phyloP scores from a whole-genome alignment of 2,329 filamentous ascomycete species.

The Colletotrichum tanaceti region DNA sequence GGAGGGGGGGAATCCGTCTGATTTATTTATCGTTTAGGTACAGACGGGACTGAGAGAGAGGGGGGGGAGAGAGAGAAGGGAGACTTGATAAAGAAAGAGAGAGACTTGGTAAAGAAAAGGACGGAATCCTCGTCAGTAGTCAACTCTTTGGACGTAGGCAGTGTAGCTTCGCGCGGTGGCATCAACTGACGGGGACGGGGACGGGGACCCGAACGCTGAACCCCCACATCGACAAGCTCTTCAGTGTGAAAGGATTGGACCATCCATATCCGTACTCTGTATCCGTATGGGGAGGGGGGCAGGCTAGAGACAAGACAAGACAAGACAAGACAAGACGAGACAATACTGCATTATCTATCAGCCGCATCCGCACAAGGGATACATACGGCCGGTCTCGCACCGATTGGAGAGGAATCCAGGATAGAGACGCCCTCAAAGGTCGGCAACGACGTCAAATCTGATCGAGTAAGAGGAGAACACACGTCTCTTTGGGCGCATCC shows the following conservation, averaged over 20 bases:
- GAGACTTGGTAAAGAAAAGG: constrained; percentile 20
- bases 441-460: constrained; percentile 35
- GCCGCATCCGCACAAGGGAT: constrained; percentile 28
- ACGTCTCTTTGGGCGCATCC: neutral
- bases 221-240: constrained; percentile 35
- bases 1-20: constrained; percentile 14
- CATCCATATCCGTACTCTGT: too few species aligned
- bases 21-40: constrained; percentile 32
- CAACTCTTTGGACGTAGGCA: constrained; percentile 8
- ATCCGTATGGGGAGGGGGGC: neutral
- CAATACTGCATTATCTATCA: neutral
- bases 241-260: neutral
- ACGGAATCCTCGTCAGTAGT: neutral
- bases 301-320: constrained; percentile 13
- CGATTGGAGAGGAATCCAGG: too few species aligned
- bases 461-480: constrained; percentile 36
- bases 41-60: too few species aligned
- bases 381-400: constrained; percentile 34
- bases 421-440: too few species aligned
- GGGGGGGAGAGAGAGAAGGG: too few species aligned
- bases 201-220: constrained; percentile 17
- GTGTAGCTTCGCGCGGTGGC: neutral
- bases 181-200: constrained; percentile 24
- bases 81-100: too few species aligned
- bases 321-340: constrained; percentile 25